phyloP scores from a whole-genome alignment of 495 filamentous ascomycete genomes.

The Podospora bellae-mahoneyi region DNA sequence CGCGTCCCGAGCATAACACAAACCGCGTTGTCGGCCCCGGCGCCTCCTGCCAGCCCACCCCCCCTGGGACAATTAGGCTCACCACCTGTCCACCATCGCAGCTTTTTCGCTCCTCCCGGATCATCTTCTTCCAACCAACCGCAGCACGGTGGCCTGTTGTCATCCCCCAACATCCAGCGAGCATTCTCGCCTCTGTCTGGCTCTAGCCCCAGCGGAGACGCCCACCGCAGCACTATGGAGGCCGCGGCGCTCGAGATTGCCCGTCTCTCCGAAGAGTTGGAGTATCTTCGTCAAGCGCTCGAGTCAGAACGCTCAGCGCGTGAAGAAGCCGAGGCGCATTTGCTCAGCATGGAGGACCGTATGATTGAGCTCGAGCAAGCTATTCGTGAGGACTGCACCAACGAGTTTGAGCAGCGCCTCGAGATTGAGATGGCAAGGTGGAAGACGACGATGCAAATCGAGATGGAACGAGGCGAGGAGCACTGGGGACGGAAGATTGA shows the following conservation, averaged over 20 bases:
- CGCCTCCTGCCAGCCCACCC: slow-evolving; percentile 31
- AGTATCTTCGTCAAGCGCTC: slow-evolving; percentile 64
- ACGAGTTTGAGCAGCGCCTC: slow-evolving; percentile 77
- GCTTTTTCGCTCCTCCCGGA: slow-evolving; percentile 23
- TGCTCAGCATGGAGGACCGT: slow-evolving; percentile 61
- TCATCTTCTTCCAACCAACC: not conserved
- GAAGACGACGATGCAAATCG: slow-evolving; percentile 67
- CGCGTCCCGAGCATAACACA: slow-evolving; percentile 71
- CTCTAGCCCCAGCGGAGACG: slow-evolving; percentile 23
- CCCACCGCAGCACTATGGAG: slow-evolving; percentile 67
- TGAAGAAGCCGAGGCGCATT: slow-evolving; percentile 57
- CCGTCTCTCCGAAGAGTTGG: slow-evolving; percentile 69
- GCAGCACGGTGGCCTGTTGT: slow-evolving; percentile 15
- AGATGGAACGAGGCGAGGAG: slow-evolving; percentile 72
- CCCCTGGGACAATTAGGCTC: slow-evolving; percentile 21
- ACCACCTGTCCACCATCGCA: slow-evolving; percentile 30
- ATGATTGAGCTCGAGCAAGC: slow-evolving; percentile 72
- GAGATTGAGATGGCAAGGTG: slow-evolving; percentile 71
- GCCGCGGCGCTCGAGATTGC: slow-evolving; percentile 70
- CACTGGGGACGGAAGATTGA: slow-evolving; percentile 90
- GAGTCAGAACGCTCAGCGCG: slow-evolving; percentile 52
- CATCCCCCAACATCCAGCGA: slow-evolving; percentile 27
- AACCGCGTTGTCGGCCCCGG: slow-evolving; percentile 34
- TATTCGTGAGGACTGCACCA: slow-evolving; percentile 84
- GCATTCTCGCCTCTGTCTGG: slow-evolving; percentile 32